Evolutionary conservation across 192 early-diverging fungal genomes (phyloP).

Genomic region (Allomyces macrogynus): DNA sequence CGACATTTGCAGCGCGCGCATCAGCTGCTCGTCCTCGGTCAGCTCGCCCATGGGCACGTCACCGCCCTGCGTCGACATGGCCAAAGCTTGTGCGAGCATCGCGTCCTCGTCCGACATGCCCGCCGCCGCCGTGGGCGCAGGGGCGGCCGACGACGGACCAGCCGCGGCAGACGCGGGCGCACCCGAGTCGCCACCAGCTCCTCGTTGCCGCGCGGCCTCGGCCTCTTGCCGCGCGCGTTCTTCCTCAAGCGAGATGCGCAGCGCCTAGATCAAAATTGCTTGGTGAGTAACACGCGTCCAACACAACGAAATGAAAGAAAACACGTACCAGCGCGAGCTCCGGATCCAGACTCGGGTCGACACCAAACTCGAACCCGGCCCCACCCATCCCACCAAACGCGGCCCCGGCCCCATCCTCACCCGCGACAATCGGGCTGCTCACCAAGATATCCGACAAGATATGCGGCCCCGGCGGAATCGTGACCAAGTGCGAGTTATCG

Average conservation of each 20-base stretch:
- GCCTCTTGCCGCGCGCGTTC: slow-evolving; percentile 76
- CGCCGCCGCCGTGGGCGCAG: slow-evolving; percentile 6
- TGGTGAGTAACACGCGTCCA: not conserved
- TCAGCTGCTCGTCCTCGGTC: slow-evolving; percentile 51
- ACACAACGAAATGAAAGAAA: not conserved
- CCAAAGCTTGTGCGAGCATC: slow-evolving; percentile 42
- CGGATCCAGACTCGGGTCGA: slow-evolving; percentile 83
- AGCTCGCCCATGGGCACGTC: slow-evolving; percentile 48
- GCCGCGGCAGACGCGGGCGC: slow-evolving; percentile 6
- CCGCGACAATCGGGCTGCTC: slow-evolving; percentile 66
- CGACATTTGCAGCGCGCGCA: slow-evolving; percentile 51
- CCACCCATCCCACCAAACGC: slow-evolving; percentile 24
- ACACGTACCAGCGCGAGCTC: slow-evolving; percentile 60
- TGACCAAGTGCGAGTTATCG: slow-evolving; percentile 41
- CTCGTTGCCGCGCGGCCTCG: slow-evolving; percentile 21
- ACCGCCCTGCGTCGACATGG: slow-evolving; percentile 40
- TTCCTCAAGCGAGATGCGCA: slow-evolving; percentile 91
- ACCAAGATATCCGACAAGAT: slow-evolving; percentile 75
- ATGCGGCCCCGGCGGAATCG: slow-evolving; percentile 83
- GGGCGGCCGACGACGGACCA: slow-evolving; percentile 2
- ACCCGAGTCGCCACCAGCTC: slow-evolving; percentile 11
- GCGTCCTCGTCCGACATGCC: slow-evolving; percentile 29
- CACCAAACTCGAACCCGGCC: slow-evolving; percentile 69
- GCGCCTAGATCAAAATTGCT: slow-evolving; percentile 25
- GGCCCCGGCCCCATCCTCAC: slow-evolving; percentile 48